phyloP scores from a whole-genome alignment of 2,329 filamentous ascomycete genomes.

The Torrubiellomyces zombiae region DNA sequence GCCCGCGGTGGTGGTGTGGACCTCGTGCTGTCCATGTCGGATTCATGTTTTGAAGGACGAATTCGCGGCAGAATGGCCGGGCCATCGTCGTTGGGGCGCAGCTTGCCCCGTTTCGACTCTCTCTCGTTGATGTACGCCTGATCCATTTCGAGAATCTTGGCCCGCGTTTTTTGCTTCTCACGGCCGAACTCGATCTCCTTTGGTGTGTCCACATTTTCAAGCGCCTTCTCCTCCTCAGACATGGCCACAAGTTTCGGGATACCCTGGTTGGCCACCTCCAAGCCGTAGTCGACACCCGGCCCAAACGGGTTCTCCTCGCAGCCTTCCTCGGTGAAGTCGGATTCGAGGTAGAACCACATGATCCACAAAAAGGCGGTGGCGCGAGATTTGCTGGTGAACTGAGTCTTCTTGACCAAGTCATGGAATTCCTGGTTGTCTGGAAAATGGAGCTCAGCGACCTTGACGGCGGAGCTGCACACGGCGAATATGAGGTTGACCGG shows the following conservation, averaged over 20 bases:
- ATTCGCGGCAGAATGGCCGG: conserved; percentile 46
- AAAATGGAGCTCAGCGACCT: conserved; percentile 88
- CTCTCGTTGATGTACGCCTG: conserved; percentile 49
- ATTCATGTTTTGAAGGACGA: conserved; percentile 43
- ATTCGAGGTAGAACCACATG: conserved; percentile 98
- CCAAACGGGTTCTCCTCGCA: conserved; percentile 88
- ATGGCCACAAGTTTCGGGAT: conserved; percentile 52
- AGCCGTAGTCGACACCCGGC: conserved; percentile 45
- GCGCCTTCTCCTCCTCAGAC: conserved; percentile 44
- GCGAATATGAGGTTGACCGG: conserved; percentile 96
- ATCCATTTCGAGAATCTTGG: conserved; percentile 59
- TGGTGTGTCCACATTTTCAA: conserved; percentile 59
- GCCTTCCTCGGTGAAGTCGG: conserved; percentile 78
- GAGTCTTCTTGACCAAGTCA: conserved; percentile 84
- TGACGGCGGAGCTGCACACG: conserved; percentile 74
- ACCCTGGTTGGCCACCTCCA: conserved; percentile 49
- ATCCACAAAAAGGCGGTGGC: conserved; percentile 88
- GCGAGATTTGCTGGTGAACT: conserved; percentile 64
- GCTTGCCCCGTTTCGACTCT: conserved; percentile 38
- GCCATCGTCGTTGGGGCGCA: conserved; percentile 30
- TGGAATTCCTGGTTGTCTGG: conserved; percentile 77
- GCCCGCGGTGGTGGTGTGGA: conserved; percentile 24
- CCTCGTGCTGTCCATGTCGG: conserved; percentile 26
- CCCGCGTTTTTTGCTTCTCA: conserved; percentile 57
- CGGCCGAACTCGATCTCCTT: conserved; percentile 56